Conservation (phyloP, 1,284 basidiomycete species). For the Wolfiporia cocos region DNA sequence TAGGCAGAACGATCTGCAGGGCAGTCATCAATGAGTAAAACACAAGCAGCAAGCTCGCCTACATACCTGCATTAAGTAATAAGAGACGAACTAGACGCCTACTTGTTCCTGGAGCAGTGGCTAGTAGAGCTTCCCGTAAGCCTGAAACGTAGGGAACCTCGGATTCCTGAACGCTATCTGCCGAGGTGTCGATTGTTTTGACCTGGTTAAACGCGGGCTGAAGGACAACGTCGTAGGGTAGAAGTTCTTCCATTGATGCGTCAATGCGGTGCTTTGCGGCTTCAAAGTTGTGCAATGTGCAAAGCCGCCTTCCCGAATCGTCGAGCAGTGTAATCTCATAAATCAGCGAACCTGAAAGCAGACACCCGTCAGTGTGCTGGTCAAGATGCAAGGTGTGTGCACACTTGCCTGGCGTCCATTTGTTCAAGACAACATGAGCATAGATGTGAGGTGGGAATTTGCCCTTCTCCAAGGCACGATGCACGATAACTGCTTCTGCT, state of each 20-base stretch:
- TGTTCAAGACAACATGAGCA: constrained; percentile 11
- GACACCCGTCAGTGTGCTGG: neutral
- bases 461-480: constrained; percentile 10
- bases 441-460: constrained; percentile 15
- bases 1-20: too few species aligned
- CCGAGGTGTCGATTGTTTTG: too few species aligned
- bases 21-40: too few species aligned
- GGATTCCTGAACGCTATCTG: too few species aligned
- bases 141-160: too few species aligned
- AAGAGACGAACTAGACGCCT: too few species aligned
- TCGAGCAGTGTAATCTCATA: constrained; percentile 15
- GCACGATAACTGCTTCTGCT: constrained; percentile 14
- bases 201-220: neutral
- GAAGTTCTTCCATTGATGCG: neutral
- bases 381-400: too few species aligned
- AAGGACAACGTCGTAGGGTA: neutral
- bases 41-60: too few species aligned
- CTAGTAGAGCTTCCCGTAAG: too few species aligned
- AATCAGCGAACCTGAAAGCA: constrained; percentile 7
- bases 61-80: too few species aligned
- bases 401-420: constrained; percentile 21
- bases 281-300: constrained; percentile 8
- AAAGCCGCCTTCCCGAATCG: constrained; percentile 10
- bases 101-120: too few species aligned
- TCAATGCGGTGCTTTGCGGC: constrained; percentile 6